phyloP scores from a whole-genome alignment of 495 filamentous ascomycete genomes.

The Oidiodendron maius region DNA sequence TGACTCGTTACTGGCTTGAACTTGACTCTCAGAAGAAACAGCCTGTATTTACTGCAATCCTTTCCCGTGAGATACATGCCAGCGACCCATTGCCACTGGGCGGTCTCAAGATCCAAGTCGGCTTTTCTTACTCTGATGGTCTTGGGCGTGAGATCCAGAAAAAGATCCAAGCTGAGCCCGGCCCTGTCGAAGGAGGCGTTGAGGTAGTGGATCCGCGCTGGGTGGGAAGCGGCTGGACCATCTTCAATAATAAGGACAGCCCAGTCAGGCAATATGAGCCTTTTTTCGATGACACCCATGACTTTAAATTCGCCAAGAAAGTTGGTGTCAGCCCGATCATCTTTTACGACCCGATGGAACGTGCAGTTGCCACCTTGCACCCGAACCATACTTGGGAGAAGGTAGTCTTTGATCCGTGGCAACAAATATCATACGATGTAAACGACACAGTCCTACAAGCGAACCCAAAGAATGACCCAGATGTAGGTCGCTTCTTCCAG shows the following conservation, averaged over 20 bases:
- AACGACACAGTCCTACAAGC: slow-evolving; percentile 22
- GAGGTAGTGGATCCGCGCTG: too few species aligned
- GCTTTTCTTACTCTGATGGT: slow-evolving; percentile 10
- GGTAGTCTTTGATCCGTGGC: slow-evolving; percentile 18
- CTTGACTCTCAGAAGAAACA: neutral
- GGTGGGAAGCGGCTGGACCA: slow-evolving; percentile 20
- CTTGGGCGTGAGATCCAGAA: slow-evolving; percentile 6
- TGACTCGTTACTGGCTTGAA: neutral
- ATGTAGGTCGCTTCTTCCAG: slow-evolving; percentile 17
- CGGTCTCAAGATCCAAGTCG: neutral
- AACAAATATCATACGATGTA: slow-evolving; percentile 12
- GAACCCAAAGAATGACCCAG: slow-evolving; percentile 18
- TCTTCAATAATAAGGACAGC: slow-evolving; percentile 24
- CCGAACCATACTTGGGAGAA: slow-evolving; percentile 23
- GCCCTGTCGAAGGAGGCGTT: neutral
- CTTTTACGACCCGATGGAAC: slow-evolving; percentile 20
- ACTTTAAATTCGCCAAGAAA: neutral
- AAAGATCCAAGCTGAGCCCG: slow-evolving; percentile 6
- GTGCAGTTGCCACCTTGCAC: slow-evolving; percentile 11
- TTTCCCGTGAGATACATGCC: slow-evolving; percentile 1
- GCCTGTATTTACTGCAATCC: neutral
- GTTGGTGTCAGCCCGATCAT: slow-evolving; percentile 8
- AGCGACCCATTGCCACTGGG: neutral
- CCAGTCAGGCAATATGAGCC: slow-evolving; percentile 21
- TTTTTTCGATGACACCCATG: slow-evolving; percentile 14